Conservation (phyloP, 495 filamentous ascomycete genomes). For the Pyrenula massariospora region DNA sequence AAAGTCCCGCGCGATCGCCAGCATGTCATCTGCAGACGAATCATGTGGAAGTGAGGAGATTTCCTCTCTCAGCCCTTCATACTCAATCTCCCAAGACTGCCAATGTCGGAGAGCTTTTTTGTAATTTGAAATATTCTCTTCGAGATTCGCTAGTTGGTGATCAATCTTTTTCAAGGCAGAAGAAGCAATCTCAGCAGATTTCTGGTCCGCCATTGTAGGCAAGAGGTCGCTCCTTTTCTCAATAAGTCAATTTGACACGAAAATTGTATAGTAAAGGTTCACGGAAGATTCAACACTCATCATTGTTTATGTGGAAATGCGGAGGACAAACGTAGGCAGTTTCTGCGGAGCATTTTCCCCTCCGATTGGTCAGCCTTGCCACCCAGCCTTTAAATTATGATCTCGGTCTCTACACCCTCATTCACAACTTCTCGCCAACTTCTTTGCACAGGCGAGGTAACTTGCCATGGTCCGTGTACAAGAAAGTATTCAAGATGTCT, state of each 20-base stretch:
- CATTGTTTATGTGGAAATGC: slow-evolving; percentile 3
- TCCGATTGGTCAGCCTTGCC: slow-evolving; percentile 6
- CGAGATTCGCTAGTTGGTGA: slow-evolving; percentile 59
- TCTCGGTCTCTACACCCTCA: not conserved
- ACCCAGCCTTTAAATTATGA: not conserved
- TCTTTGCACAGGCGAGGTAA: too few relatives aligned
- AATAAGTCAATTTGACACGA: not conserved
- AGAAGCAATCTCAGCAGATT: not conserved
- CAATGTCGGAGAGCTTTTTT: slow-evolving; percentile 70
- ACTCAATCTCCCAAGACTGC: slow-evolving; percentile 84
- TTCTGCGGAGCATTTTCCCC: not conserved
- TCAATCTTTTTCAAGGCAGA: slow-evolving; percentile 42
- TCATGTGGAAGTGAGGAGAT: slow-evolving; percentile 43
- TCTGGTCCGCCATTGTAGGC: not conserved
- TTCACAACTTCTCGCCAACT: slow-evolving; percentile 9
- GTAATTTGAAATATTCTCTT: slow-evolving; percentile 64
- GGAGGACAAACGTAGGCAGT: slow-evolving; percentile 2
- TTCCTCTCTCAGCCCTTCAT: slow-evolving; percentile 76
- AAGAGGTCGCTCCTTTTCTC: slow-evolving; percentile 5
- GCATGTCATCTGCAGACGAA: slow-evolving; percentile 36
- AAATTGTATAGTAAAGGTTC: too few relatives aligned
- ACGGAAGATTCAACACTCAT: not conserved
- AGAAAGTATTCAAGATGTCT: not conserved
- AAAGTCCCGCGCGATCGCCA: slow-evolving; percentile 34
- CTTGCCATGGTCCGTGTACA: too few relatives aligned